Evolutionary conservation across 257 asterid species (phyloP).

Genomic region (Parsonsia alboflavescens): DNA sequence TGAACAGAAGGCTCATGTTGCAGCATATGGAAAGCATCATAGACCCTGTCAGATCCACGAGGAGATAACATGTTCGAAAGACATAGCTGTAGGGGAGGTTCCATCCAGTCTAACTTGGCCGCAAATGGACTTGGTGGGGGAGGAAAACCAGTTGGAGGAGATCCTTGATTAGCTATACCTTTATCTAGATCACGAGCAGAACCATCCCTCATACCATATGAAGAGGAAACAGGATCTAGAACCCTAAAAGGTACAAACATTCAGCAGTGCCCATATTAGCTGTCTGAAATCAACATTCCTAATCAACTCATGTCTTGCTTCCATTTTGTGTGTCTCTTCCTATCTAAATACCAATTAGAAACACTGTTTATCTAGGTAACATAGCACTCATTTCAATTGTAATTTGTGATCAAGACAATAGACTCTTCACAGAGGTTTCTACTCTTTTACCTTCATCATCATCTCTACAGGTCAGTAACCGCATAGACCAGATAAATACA

Average conservation of each 20-base stretch:
- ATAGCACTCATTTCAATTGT: neutral
- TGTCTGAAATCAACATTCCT: neutral
- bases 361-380: neutral
- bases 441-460: neutral
- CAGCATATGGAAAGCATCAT: constrained; percentile 53
- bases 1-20: constrained; percentile 63
- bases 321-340: neutral
- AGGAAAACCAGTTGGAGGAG: constrained; percentile 18
- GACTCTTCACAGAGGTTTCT: neutral
- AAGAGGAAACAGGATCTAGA: constrained; percentile 26
- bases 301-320: neutral
- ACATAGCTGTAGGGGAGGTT: constrained; percentile 38
- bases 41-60: constrained; percentile 37
- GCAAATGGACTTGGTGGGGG: constrained; percentile 20
- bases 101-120: constrained; percentile 49
- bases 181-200: constrained; percentile 10
- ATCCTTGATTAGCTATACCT: constrained; percentile 17
- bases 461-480: neutral
- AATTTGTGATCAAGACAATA: neutral
- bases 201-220: constrained; percentile 8
- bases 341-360: neutral
- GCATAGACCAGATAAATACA: neutral
- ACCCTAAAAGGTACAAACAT: constrained; percentile 30
- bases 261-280: neutral
- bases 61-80: constrained; percentile 26